A percentile compares a stretch with the other conserved stretches of the same genome.
Evolutionary conservation across 176 grass and related monocot species (phyloP).

Genomic region (Areca catechu): DNA sequence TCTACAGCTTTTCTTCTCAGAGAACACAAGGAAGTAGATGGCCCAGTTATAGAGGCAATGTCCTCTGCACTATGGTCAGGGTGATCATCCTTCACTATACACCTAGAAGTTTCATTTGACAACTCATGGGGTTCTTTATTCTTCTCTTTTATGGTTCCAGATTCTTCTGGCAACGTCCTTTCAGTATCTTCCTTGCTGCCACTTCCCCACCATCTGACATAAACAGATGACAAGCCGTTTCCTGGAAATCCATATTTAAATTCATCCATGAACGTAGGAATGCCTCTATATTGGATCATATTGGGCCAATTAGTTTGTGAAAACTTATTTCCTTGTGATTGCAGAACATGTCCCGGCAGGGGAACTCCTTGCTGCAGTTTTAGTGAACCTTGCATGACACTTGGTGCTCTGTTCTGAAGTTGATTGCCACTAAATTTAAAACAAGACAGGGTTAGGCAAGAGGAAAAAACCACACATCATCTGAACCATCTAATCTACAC

Average conservation of each 20-base stretch:
- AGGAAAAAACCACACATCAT: no score
- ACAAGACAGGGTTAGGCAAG: no score
- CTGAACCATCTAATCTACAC: no score
- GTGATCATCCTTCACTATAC: constrained; percentile 34
- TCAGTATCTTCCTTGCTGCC: background rate
- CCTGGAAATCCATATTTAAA: constrained; percentile 77
- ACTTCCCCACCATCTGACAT: constrained; percentile 71
- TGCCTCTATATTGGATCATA: constrained; percentile 29
- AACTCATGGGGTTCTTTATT: constrained; percentile 22
- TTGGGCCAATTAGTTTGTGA: constrained; percentile 16
- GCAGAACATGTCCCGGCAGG: constrained; percentile 14
- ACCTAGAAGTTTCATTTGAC: constrained; percentile 28
- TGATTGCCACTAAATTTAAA: no score
- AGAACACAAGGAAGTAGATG: constrained; percentile 45
- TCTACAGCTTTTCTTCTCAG: constrained; percentile 65
- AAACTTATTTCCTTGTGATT: constrained; percentile 21
- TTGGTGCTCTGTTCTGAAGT: no score
- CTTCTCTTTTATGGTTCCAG: constrained; percentile 25
- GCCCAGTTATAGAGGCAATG: constrained; percentile 13
- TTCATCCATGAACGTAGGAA: constrained; percentile 90
- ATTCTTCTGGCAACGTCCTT: constrained; percentile 8
- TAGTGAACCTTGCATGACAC: background rate
- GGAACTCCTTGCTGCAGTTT: constrained; percentile 35
- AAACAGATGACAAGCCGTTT: constrained; percentile 46
- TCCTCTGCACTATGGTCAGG: constrained; percentile 51